Conservation (phyloP, 495 filamentous ascomycete species). For the Aspergillus saccharolyticus region DNA sequence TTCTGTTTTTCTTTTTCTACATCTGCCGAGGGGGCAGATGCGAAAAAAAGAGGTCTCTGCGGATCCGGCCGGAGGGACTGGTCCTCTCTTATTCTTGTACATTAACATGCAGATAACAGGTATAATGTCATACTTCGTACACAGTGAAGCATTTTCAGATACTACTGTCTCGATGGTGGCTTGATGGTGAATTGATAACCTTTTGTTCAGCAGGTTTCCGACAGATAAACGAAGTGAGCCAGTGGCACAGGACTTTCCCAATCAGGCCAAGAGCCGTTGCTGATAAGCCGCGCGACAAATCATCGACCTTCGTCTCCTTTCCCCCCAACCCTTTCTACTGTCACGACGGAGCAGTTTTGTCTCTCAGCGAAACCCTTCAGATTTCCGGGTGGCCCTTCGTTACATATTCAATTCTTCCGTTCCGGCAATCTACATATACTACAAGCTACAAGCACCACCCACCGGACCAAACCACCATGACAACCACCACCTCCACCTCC, state of each 20-base stretch:
- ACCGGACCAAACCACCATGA: constrained; percentile 10
- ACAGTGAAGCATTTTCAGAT: neutral
- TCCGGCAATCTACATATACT: no score
- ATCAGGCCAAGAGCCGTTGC: constrained; percentile 3
- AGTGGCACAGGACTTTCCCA: neutral
- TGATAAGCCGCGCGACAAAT: neutral
- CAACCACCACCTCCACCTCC: constrained; percentile 7
- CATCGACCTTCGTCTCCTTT: neutral
- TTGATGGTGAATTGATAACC: no score
- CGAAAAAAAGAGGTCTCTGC: constrained; percentile 13
- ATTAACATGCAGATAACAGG: constrained; percentile 38
- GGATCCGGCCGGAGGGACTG: constrained; percentile 15
- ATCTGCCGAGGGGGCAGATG: constrained; percentile 12
- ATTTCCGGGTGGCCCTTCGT: no score
- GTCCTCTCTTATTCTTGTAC: constrained; percentile 31
- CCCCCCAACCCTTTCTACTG: no score
- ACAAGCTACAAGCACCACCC: no score
- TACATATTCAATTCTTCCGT: no score
- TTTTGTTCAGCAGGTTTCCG: neutral
- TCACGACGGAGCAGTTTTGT: no score
- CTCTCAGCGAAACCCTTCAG: no score
- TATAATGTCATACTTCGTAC: constrained; percentile 30
- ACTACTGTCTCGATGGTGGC: neutral
- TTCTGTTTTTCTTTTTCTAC: constrained; percentile 5
- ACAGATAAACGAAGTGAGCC: no score